These are phyloP conservation scores for Fusarium sp. DNA, from an alignment of 2,329 filamentous ascomycete genomes.

Conservation along the genomic window DNA sequence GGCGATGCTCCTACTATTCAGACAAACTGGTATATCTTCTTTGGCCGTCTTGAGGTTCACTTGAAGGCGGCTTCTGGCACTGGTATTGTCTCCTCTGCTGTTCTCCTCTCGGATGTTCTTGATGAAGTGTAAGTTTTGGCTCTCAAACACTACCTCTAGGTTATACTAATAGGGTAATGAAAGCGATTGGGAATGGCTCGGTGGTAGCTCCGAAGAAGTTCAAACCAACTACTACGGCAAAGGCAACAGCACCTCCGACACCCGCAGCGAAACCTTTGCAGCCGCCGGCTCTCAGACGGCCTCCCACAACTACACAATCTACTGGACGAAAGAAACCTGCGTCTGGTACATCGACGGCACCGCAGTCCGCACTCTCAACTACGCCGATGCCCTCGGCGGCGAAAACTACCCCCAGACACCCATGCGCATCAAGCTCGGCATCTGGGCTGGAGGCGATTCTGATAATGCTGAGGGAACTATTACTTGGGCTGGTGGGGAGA, in stretches of 20 bases:
- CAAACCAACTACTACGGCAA: constrained; percentile 85
- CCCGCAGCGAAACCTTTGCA: constrained; percentile 20
- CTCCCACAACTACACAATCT: constrained; percentile 73
- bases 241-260: constrained; percentile 67
- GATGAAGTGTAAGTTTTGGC: constrained; percentile 56
- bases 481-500: constrained; percentile 73
- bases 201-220: constrained; percentile 71
- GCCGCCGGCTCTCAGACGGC: constrained; percentile 49
- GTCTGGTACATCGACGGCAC: constrained; percentile 70
- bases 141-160: background rate
- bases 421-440: constrained; percentile 73
- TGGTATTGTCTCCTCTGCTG: constrained; percentile 81
- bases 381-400: constrained; percentile 60
- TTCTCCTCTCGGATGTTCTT: constrained; percentile 81
- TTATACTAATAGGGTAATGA: background rate
- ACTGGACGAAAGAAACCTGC: constrained; percentile 72
- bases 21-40: constrained; percentile 85
- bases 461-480: constrained; percentile 69
- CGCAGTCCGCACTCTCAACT: constrained; percentile 46
- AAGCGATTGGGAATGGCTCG: constrained; percentile 82
- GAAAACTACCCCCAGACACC: constrained; percentile 75
- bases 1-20: constrained; percentile 72
- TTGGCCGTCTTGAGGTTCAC: constrained; percentile 77
- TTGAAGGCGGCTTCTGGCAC: constrained; percentile 78
- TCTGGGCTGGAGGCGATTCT: constrained; percentile 60